Conservation (phyloP, 768 basidiomycete species). For the Termitomyces sp. region DNA sequence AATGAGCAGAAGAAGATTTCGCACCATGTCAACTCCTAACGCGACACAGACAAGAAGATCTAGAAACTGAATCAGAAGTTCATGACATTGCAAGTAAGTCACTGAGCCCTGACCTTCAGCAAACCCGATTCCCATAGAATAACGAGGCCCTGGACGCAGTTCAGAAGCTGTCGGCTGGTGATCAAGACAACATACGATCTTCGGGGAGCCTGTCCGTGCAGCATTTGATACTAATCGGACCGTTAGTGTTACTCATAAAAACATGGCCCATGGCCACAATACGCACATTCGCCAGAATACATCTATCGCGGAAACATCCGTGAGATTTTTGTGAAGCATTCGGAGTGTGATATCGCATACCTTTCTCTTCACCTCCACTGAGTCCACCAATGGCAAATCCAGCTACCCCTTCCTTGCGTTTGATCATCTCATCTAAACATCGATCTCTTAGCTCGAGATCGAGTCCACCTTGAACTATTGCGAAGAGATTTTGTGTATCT, state of each 20-base stretch:
- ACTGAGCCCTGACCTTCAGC: conserved; percentile 65
- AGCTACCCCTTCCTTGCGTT: conserved; percentile 70
- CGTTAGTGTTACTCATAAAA: background rate
- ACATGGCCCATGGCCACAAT: background rate
- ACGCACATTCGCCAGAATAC: conserved; percentile 82
- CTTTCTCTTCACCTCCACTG: conserved; percentile 91
- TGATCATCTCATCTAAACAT: conserved; percentile 81
- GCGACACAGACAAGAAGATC: conserved; percentile 90
- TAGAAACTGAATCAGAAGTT: conserved; percentile 20
- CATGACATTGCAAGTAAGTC: background rate
- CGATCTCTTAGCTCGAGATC: conserved; percentile 65
- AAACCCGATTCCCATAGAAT: conserved; percentile 92
- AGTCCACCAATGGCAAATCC: conserved; percentile 91
- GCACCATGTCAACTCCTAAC: conserved; percentile 89
- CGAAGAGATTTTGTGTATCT: conserved; percentile 78
- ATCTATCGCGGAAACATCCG: conserved; percentile 37
- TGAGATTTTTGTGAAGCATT: background rate
- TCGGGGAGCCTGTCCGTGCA: conserved; percentile 76
- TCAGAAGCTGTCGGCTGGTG: conserved; percentile 10
- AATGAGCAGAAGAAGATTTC: conserved; percentile 6
- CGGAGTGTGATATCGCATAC: conserved; percentile 29
- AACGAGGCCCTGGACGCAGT: conserved; percentile 64
- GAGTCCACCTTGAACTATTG: conserved; percentile 88
- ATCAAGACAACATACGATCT: conserved; percentile 53
- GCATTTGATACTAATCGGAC: conserved; percentile 61